phyloP scores from a whole-genome alignment of 257 asterid genomes.

The Ballota nigra region DNA sequence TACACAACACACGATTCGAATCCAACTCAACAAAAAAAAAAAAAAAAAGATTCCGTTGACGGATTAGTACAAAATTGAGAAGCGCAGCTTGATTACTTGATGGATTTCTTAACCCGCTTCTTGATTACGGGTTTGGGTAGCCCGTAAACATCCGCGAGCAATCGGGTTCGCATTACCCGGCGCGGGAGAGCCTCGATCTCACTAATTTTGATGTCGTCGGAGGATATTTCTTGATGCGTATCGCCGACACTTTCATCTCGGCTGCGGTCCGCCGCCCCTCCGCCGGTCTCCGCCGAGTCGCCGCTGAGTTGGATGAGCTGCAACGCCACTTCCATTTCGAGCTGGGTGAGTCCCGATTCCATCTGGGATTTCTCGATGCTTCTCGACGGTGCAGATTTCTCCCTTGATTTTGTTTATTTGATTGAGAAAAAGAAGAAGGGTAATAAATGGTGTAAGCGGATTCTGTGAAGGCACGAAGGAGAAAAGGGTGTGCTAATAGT shows the following conservation, averaged over 20 bases:
- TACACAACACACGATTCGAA: too few species aligned
- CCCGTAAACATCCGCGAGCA: constrained; percentile 42
- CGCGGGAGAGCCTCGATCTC: constrained; percentile 20
- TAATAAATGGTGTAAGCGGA: neutral
- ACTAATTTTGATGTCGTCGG: neutral
- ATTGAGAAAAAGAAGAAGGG: neutral
- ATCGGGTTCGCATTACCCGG: constrained; percentile 47
- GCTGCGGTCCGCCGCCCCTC: neutral
- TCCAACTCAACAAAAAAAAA: neutral
- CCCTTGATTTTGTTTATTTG: constrained; percentile 11
- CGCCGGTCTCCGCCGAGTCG: constrained; percentile 35
- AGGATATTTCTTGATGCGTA: constrained; percentile 35
- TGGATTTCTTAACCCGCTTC: constrained; percentile 27
- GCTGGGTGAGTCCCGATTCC: constrained; percentile 38
- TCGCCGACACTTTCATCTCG: constrained; percentile 38
- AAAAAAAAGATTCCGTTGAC: neutral
- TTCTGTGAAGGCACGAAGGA: neutral
- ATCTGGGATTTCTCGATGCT: constrained; percentile 26
- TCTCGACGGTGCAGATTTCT: constrained; percentile 26
- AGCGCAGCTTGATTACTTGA: neutral
- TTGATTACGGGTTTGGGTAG: constrained; percentile 34
- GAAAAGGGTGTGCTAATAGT: neutral
- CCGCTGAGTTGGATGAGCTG: constrained; percentile 79
- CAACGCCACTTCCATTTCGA: constrained; percentile 68
- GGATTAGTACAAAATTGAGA: too few species aligned